These are phyloP conservation scores for Syzygium syzygioides DNA, from an alignment of 441 rosid species.

Conservation along the genomic window DNA sequence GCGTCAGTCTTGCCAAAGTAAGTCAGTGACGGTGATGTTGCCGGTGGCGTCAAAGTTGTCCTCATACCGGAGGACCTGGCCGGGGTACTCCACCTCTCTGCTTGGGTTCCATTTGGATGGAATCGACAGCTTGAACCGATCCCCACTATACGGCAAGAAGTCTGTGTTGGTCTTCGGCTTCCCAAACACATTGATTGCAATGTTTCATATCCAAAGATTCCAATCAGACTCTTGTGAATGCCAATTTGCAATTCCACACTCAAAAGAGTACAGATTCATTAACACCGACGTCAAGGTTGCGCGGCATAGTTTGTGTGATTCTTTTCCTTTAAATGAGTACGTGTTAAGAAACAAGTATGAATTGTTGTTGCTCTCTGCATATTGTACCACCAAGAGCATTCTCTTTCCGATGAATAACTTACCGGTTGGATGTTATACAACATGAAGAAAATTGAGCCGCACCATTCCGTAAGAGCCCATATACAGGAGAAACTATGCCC, in stretches of 20 bases:
- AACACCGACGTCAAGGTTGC: background rate
- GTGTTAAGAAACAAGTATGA: background rate
- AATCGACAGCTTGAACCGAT: constrained; percentile 63
- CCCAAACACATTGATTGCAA: constrained; percentile 89
- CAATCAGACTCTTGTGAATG: background rate
- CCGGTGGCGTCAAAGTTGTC: constrained; percentile 83
- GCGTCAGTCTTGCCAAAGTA: constrained; percentile 65
- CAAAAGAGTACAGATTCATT: background rate
- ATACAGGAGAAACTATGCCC: background rate
- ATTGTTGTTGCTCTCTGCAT: background rate
- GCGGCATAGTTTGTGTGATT: background rate
- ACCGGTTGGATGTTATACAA: background rate
- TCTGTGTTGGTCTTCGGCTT: constrained; percentile 91
- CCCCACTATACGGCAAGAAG: constrained; percentile 63
- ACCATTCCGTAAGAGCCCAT: background rate
- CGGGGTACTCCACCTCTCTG: constrained; percentile 83
- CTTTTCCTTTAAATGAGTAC: background rate
- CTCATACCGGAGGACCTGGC: constrained; percentile 86
- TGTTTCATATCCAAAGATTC: background rate
- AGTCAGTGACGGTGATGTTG: constrained; percentile 64
- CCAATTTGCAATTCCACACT: background rate
- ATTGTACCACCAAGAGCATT: background rate
- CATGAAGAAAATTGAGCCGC: background rate
- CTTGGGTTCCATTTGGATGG: constrained; percentile 97
- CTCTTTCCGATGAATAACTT: background rate